Evolutionary conservation across 805 yeast species (phyloP).

Genomic region (Starmerella kuoi): DNA sequence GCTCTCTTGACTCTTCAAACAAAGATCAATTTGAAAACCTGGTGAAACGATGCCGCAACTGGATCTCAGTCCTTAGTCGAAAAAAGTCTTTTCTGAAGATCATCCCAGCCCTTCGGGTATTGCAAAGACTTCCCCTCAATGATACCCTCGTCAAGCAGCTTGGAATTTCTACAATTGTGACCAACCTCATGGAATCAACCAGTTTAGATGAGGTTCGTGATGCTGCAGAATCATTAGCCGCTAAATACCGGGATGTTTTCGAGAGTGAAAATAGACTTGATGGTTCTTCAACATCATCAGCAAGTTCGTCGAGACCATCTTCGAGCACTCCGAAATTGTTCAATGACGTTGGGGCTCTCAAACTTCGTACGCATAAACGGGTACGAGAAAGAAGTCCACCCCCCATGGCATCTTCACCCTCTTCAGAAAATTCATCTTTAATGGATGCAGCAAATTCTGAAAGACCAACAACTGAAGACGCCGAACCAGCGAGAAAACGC

Average conservation of each 20-base stretch:
- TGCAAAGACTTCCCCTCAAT: conserved; percentile 8
- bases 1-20: not conserved
- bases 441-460: not conserved
- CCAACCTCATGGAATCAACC: not conserved
- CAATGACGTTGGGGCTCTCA: conserved; percentile 11
- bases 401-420: not conserved
- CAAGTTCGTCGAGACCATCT: too few species aligned
- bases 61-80: conserved; percentile 16
- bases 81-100: conserved; percentile 5
- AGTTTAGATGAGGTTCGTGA: not conserved
- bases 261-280: too few species aligned
- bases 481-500: conserved; percentile 16
- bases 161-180: conserved; percentile 2
- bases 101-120: conserved; percentile 10
- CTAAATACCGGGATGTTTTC: conserved; percentile 3
- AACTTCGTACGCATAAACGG: conserved; percentile 14
- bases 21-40: conserved; percentile 2
- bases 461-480: not conserved
- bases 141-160: conserved; percentile 8
- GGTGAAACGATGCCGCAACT: conserved; percentile 19
- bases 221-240: not conserved
- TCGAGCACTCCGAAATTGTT: conserved; percentile 11
- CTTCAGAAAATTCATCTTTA: not conserved
- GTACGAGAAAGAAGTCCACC: conserved; percentile 3
- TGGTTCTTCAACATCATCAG: too few species aligned